Evolutionary conservation across 306 rosid genomes (phyloP), one percentile per base, ranked within the genome.

Genomic region (Canavalia gladiata): DNA sequence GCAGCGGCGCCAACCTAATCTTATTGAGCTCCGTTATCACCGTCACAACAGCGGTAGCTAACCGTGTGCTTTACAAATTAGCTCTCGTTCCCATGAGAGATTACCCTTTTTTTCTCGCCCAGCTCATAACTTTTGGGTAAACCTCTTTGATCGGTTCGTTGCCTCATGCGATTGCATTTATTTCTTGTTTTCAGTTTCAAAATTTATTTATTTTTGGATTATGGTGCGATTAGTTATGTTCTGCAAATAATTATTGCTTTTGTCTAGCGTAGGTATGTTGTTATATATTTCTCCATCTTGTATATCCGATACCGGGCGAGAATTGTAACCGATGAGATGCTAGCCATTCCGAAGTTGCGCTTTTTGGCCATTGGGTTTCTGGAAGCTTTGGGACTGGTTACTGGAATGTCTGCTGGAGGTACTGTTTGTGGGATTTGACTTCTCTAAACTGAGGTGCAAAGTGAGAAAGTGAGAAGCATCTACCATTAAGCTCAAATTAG

Each of bases 331-430:
- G 86, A 90, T 59, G 97, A 92, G 66, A 94, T 94, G 97, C 74
- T 94, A 0, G 87, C 83, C 1, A 89, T 89, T 82, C 98, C 98
- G 8, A 92, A 92, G 87, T 82, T 71, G 64, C 87, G 87, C 33
- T 92, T 89, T 75, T 66, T 90, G 72, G 88, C 89, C 43, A 86
- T 94, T 70, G 98, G 98, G 4, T 82, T 86, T 37, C 84, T 94
- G 1, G 98, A 91, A 90, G 97, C 98, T 69, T 86, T 94, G 88
- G 98, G 97, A 37, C 84, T 92, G 29, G 94, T 91, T 64, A 4
- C 87, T 8, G 98, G 98, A 75, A 94, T 94, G 97, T 62, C 88
- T 82, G 86, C 98, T 74, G 98, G 76, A 88, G 98, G 98, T 94
- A 91, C 63, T 64, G 7, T 18, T 66, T 66, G 6, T 76, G 25